phyloP scores from a whole-genome alignment of 352 stramenopile genomes.

The Phytophthora hibernalis region DNA sequence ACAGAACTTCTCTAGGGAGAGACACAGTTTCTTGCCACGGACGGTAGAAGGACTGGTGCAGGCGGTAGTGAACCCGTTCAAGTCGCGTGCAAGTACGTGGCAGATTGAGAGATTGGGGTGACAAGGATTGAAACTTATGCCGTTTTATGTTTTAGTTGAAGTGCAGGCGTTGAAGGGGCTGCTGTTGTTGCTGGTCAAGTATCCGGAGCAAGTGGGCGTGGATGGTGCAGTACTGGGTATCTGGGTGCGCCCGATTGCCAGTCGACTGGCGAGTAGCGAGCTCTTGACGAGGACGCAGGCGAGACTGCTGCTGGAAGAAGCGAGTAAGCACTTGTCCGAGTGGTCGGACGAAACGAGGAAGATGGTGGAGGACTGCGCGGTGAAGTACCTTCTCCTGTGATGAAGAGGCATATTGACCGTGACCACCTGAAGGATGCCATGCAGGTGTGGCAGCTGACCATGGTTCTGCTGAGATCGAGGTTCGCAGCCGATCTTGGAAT shows the following conservation, averaged over 20 bases:
- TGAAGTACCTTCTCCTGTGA: slow-evolving; percentile 64
- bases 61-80: slow-evolving; percentile 76
- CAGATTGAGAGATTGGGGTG: neutral
- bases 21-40: slow-evolving; percentile 54
- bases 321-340: slow-evolving; percentile 33
- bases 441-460: slow-evolving; percentile 59
- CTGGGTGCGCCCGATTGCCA: slow-evolving; percentile 61
- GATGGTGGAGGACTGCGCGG: slow-evolving; percentile 46
- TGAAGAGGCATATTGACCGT: slow-evolving; percentile 60
- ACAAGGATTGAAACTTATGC: slow-evolving; percentile 4
- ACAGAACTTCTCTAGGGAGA: slow-evolving; percentile 60
- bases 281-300: slow-evolving; percentile 52
- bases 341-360: slow-evolving; percentile 44
- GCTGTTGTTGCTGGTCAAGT: slow-evolving; percentile 61
- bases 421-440: slow-evolving; percentile 54
- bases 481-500: slow-evolving; percentile 51
- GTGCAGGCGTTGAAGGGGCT: slow-evolving; percentile 71
- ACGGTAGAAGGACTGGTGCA: slow-evolving; percentile 73
- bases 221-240: slow-evolving; percentile 42
- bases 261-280: slow-evolving; percentile 63
- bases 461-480: slow-evolving; percentile 51
- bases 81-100: slow-evolving; percentile 66
- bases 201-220: slow-evolving; percentile 43
- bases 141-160: slow-evolving; percentile 65
- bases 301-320: slow-evolving; percentile 58